Evolutionary conservation across 2,329 filamentous ascomycete species (phyloP), one percentile per base, ranked within the genome.

Genomic region (Neopestalotiopsis sp.): DNA sequence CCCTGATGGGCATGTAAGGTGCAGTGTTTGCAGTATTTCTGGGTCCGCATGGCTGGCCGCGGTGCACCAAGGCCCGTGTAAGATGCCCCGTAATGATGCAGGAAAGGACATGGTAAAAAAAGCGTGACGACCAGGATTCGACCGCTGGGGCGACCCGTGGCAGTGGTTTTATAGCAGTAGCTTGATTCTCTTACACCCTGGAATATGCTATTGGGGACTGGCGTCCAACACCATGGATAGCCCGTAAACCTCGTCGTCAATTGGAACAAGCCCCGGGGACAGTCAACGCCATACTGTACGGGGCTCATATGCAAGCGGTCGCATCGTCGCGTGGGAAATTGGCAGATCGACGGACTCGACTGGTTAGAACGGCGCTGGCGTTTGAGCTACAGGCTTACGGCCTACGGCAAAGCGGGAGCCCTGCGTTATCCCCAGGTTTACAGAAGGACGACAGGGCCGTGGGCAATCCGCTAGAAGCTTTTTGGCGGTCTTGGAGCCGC

Each of bases 111-210:
- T 30, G 38, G n/a, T 65, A 7, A 12, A 28, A 52, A 10, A 42
- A 62, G 42, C 56, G 45, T 52, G 20, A 52, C n/a, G 45, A 52
- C 45, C 69, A 71, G 69, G 72, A 49, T 67, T 5, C 10, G n/a
- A 17, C 9, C 32, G 30, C 24, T 56, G 34, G 57, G 76, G 75
- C 72, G 77, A 80, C 78, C 78, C 78, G 72, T 74, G 75, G 77
- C 73, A 75, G 77, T 79, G 78, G 77, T 67, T 74, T 74, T 78
- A 80, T 76, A 76, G 71, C 34, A 10, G 34, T 38, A 38, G 34
- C 34, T 38, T 38, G 34, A 10, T 38, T 38, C 10, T 10, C 34
- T 38, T 38, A 38, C 34, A 38, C 34, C 34, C 76, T 71, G 72
- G 72, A 63, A 68, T 68, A 71, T 68, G 72, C 69, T 20, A 38